Conservation (phyloP, 1,284 basidiomycete species). For the Fomitopsis betulina region DNA sequence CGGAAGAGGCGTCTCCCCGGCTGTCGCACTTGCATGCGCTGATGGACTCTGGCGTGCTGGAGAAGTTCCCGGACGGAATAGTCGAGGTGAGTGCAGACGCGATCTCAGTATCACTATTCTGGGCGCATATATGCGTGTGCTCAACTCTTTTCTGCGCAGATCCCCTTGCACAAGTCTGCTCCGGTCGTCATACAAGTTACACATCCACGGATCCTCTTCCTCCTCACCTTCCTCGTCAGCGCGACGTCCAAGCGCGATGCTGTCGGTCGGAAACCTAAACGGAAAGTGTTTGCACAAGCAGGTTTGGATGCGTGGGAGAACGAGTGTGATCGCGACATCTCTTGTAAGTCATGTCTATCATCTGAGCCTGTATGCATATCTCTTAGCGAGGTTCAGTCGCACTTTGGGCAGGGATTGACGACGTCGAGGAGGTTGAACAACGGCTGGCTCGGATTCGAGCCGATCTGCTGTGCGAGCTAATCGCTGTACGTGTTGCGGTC, state of each 20-base stretch:
- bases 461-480: slow-evolving; percentile 63
- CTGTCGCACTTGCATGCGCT: slow-evolving; percentile 55
- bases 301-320: slow-evolving; percentile 51
- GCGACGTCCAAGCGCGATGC: slow-evolving; percentile 64
- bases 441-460: slow-evolving; percentile 60
- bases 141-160: slow-evolving; percentile 19
- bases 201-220: slow-evolving; percentile 59
- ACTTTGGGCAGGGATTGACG: slow-evolving; percentile 46
- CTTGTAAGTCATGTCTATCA: slow-evolving; percentile 16
- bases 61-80: slow-evolving; percentile 43
- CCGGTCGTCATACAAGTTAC: slow-evolving; percentile 55
- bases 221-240: slow-evolving; percentile 62
- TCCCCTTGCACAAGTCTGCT: slow-evolving; percentile 30
- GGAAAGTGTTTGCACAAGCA: slow-evolving; percentile 61
- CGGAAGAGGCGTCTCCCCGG: slow-evolving; percentile 39
- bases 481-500: slow-evolving; percentile 39
- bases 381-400: slow-evolving; percentile 26
- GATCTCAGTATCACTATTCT: not conserved
- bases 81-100: slow-evolving; percentile 35
- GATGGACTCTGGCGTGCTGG: slow-evolving; percentile 52
- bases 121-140: not conserved
- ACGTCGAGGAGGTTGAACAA: slow-evolving; percentile 44
- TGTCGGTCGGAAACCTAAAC: slow-evolving; percentile 66
- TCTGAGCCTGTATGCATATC: not conserved
- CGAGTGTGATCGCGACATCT: slow-evolving; percentile 37